phyloP scores from a whole-genome alignment of 352 stramenopile species.

The Globisporangium spiculum region DNA sequence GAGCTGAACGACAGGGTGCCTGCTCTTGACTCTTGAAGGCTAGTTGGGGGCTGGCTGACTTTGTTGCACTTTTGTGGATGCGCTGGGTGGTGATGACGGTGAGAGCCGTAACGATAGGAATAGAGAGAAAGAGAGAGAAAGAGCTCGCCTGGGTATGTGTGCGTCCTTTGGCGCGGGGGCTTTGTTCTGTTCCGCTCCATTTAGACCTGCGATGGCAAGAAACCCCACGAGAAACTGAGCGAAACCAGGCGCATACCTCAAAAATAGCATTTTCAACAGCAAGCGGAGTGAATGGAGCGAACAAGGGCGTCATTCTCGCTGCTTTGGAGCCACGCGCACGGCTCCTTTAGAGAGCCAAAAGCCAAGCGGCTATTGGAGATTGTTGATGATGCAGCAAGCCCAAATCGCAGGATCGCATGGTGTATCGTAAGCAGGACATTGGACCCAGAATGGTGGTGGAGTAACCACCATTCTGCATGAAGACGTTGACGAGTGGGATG shows the following conservation, averaged over 20 bases:
- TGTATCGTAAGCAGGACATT: conserved; percentile 1
- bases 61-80: neutral
- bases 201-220: conserved; percentile 4
- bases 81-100: neutral
- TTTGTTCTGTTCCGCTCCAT: neutral
- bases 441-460: neutral
- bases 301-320: neutral
- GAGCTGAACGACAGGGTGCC: conserved; percentile 13
- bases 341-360: neutral
- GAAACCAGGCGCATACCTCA: neutral
- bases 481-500: conserved; percentile 5
- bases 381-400: neutral
- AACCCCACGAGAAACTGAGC: neutral
- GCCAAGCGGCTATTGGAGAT: neutral
- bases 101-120: neutral
- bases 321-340: neutral
- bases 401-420: neutral
- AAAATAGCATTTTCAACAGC: neutral
- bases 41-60: neutral
- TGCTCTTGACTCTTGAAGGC: neutral
- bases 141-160: neutral
- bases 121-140: neutral
- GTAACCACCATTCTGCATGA: neutral
- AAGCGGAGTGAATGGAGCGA: neutral
- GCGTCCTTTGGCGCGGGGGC: neutral